Evolutionary conservation across 768 basidiomycete genomes (phyloP), one percentile per base, ranked within the genome.

Genomic region (Mycena epipterygia): DNA sequence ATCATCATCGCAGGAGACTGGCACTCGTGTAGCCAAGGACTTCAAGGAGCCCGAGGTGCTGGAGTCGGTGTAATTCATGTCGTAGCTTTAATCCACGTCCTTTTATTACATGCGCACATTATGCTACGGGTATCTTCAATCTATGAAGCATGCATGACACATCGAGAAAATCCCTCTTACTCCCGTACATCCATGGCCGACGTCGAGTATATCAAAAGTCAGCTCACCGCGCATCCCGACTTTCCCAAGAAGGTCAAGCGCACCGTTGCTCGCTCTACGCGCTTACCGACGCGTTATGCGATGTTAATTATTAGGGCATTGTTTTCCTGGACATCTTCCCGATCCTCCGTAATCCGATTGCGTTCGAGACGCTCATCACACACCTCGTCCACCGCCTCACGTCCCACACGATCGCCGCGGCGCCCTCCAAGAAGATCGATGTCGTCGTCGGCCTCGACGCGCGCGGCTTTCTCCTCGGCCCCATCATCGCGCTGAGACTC

Each of bases 1-100:
- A 62, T 39, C 19, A 58, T 44, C n/a, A n/a, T 30, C 72, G 60
- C 78, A 97, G 94, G 96, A 97, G 88, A 96, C 95, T 55, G 97
- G 97, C 75, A 94, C 95, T 75, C 93, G 94, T 83, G 92, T 97
- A 63, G 93, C 88, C 67, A 96, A 94, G 87, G 96, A 97, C 81
- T 99, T 97, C 89, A 96, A 97, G 89, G 97, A 98, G 89, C 97
- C 97, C 51, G 95, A 96, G 85, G 89, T 96, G 76, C 90, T 95
- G 65, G 94, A 94, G 80, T 91, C 95, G 75, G 97, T 98, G 70
- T 98, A 91, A 91, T 85, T 76, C 76, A 70, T 77, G 73, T 75
- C 76, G 76, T 80, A 77, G 65, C 72, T 64, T n/a, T 64, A 75
- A 74, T 69, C 67, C 63, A 60, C 61, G 49, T 72, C 73, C 56